Base-by-base conservation (phyloP, 2,329 filamentous ascomycete species). In the Nannizziopsis barbatae region DNA sequence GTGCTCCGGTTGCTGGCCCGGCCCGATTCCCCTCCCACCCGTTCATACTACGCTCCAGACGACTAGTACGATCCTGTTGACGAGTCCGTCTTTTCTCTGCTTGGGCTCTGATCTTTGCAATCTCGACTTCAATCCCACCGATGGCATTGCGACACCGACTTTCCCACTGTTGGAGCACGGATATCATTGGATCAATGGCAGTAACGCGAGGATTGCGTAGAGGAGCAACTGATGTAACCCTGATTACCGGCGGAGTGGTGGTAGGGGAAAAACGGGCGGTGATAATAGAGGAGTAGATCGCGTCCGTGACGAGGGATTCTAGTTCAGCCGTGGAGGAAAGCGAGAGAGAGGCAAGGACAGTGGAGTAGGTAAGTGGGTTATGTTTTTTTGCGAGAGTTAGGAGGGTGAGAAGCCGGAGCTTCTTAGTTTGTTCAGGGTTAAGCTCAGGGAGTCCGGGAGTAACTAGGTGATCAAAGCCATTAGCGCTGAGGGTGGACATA, bases 351-450 rank as follows among this genome's bases (percentile, higher is more conserved):
- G 64, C 55, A 58, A 82, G 78, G 17, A 96, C 79, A 30, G 76
- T 71, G 15, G 71, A 62, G 69, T 98, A 98, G 45, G 77, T 83
- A 18, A 96, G 80, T 35, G 80, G 78, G 48, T 70, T 65, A 41
- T 76, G 74, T 53, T 83, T 77, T 52, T 79, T 76, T 50, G 86
- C 83, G 52, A 95, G 80, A 0, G 86, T 83, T 40, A 98, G 75
- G 52, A 98, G 79, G 15, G 88, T 87, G 35, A 98, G 83, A 61
- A 95, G 86, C 47, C 87, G 84, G 38, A 98, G 84, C 70, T 98
- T 98, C 54, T 81, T 76, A 38, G 74, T 70, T 70, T 98, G 92
- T 47, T 77, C 72, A 0, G 79, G 74, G 62, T 76, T 83, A 42
- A 98, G 79, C 6, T 73, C 53, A 2, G 90, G 92, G 2, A 95